Evolutionary conservation across 352 stramenopile species (phyloP), one percentile per base, ranked within the genome.

Genomic region (Pythium grandisporangium): DNA sequence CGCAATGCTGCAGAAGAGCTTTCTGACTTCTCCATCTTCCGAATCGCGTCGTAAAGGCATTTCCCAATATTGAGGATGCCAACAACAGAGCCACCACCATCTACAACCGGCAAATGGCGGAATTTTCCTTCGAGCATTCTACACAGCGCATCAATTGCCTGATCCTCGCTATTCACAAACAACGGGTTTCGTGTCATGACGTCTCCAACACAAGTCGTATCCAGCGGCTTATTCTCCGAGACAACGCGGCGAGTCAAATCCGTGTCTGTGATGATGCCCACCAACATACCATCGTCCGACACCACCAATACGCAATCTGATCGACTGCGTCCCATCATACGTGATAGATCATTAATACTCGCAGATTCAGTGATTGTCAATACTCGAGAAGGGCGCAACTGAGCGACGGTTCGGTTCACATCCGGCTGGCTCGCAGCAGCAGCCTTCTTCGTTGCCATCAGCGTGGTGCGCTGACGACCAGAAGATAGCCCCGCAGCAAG

Each of bases 61-160:
- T 98, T 98, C 10, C 91, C 94, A 65, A 99, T 99, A 66, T 98
- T 96, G 17, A 99, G 59, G 30, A 99, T 84, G 10, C 96, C 96
- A 5, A 97, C 89, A 5, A 99, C 91, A 1, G 74, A 78, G 0
- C 80, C 84, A 17, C 70, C 61, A 36, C 64, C 72, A 37, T 93
- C 79, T 1, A 93, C 71, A 10, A 94, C 84, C 8, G 83, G 83
- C 32, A 93, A 47, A 39, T 95, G 82, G 24, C 82, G 79, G 51
- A 95, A 95, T 32, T 90, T 89, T 22, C 82, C 82, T 51, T 92
- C 79, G 13, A 95, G 48, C 82, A 95, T 95, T 13, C 38, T 64
- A 46, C 74, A 86, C n/a, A 95, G 59, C 2, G 82, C 82, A 19
- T 90, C 75, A 48, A 95, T 91, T 0, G 82, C 82, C 30, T 75